A percentile compares a stretch with the other conserved stretches of the same genome.
Conservation (phyloP, 2,329 filamentous ascomycete species). For the Cylindrodendrum hubeiense region DNA sequence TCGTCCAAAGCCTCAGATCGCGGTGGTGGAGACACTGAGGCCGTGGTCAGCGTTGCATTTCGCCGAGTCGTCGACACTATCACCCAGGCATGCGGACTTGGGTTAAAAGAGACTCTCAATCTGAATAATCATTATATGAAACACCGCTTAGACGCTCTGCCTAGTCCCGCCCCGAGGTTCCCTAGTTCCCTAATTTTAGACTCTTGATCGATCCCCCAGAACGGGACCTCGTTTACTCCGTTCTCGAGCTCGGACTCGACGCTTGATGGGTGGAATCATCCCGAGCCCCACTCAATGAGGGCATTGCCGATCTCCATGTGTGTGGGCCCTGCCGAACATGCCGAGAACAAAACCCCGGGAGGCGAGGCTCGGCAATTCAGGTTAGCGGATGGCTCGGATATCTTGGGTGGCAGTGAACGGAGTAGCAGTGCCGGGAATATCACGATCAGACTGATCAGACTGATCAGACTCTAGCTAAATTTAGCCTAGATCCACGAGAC, state of each 20-base stretch:
- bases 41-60: not conserved
- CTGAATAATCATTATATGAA: too few relatives aligned
- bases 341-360: not conserved
- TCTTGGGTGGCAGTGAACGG: not conserved
- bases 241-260: too few relatives aligned
- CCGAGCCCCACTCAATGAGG: not conserved
- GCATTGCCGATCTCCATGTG: not conserved
- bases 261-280: not conserved
- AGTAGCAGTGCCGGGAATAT: not conserved
- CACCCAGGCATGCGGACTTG: too few relatives aligned
- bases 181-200: too few relatives aligned
- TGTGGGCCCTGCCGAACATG: not conserved
- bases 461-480: not conserved
- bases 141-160: too few relatives aligned
- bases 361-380: not conserved
- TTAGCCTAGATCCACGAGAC: not conserved
- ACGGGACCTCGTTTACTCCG: too few relatives aligned
- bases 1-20: not conserved
- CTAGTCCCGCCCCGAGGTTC: too few relatives aligned
- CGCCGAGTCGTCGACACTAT: too few relatives aligned
- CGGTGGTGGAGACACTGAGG: not conserved
- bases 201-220: too few relatives aligned
- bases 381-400: not conserved
- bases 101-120: too few relatives aligned
- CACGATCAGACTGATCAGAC: too few relatives aligned